Evolutionary conservation across 805 yeast species (phyloP).

Genomic region (Ogataea nitratoaversa): DNA sequence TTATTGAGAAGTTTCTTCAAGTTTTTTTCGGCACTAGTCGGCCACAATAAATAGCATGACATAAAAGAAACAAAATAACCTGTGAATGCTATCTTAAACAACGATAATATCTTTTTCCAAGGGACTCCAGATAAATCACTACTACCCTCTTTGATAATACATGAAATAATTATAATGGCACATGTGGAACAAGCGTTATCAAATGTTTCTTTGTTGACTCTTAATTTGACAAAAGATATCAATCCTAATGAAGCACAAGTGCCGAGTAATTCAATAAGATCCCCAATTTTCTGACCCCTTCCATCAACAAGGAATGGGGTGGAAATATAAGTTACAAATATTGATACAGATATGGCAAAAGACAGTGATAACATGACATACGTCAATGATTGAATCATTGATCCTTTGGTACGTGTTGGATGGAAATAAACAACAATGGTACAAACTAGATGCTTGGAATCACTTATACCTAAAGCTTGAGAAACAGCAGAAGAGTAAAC

Average conservation of each 20-base stretch:
- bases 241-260: constrained; percentile 57
- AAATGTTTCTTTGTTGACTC: constrained; percentile 62
- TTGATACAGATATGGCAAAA: constrained; percentile 50
- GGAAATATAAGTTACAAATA: constrained; percentile 51
- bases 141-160: constrained; percentile 71
- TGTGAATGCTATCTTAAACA: constrained; percentile 50
- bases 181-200: constrained; percentile 80
- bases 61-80: constrained; percentile 61
- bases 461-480: constrained; percentile 54
- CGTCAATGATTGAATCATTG: constrained; percentile 69
- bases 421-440: constrained; percentile 84
- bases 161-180: constrained; percentile 64
- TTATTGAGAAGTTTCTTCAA: constrained; percentile 46
- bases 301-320: constrained; percentile 32
- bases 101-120: constrained; percentile 45
- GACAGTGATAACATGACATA: constrained; percentile 54
- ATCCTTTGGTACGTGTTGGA: constrained; percentile 73
- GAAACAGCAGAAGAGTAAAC: constrained; percentile 56
- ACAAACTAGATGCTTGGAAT: constrained; percentile 76
- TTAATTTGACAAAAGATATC: constrained; percentile 66
- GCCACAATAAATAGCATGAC: constrained; percentile 63
- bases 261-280: constrained; percentile 48
- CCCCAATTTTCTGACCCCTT: constrained; percentile 47
- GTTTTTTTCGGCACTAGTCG: constrained; percentile 48
- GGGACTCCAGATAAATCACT: constrained; percentile 57